Evolutionary conservation across 768 basidiomycete species (phyloP), one percentile per base, ranked within the genome.

Genomic region (Kwoniella sp.): DNA sequence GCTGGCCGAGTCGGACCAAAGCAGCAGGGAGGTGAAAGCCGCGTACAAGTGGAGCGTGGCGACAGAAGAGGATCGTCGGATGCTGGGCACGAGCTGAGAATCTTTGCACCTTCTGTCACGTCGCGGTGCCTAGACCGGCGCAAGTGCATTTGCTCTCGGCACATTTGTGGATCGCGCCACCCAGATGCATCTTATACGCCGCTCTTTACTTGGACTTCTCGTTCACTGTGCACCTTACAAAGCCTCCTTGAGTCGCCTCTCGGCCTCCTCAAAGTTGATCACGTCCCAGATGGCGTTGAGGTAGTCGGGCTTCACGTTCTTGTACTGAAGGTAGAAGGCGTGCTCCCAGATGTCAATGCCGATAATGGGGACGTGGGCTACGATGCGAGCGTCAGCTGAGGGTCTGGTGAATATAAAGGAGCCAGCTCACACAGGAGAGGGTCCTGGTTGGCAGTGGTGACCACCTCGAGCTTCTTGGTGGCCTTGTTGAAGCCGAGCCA

Each of bases 281-380:
- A 98, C 90, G 62, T 84, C 84, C 90, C 92, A 96, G 71, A 96
- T 90, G 19, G 89, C 89, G 40, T 81, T 83, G 74, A 98, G 84
- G 78, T 98, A 96, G 64, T 93, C 87, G 53, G 76, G 83, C 81
- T 93, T 93, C 72, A 89, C 89, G 77, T 93, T 95, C 76, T 86
- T 82, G 78, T 96, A 96, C 75, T 96, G 89, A 64, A 93, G 82
- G 78, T 93, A 96, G 79, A 90, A 76, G 28, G 89, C 88, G 70
- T 92, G 90, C 77, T 93, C 89, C 90, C 90, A 93, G 70, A 92
- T 83, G 60, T 92, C 90, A 63, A 95, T 85, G 37, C 90, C 89
- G 63, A 92, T 87, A 77, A 95, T 81, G 48, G 90, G 88, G 48
- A 82, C 76, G 69, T 83, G 88, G 3, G 85, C 88, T 88, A 66